phyloP scores from a whole-genome alignment of 2,329 filamentous ascomycete genomes.

The Claviceps spartinae region DNA sequence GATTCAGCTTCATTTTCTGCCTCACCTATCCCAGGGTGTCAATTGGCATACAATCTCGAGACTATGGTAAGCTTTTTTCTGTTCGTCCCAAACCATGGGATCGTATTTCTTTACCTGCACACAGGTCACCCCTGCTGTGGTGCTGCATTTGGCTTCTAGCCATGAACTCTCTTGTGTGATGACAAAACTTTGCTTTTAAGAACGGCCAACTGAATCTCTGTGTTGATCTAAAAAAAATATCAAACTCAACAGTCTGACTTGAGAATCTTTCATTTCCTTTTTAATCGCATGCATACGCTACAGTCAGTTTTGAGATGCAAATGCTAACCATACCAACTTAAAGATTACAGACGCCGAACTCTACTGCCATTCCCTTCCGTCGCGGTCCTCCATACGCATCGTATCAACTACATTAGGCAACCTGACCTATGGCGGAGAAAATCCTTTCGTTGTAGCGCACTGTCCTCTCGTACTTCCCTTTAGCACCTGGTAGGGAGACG shows the following conservation, averaged over 20 bases:
- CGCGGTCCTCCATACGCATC: background rate
- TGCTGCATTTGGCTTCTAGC: conserved; percentile 1
- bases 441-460: too few relatives aligned
- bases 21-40: too few relatives aligned
- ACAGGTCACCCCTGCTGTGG: conserved; percentile 1
- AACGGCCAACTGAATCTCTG: conserved; percentile 51
- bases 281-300: too few relatives aligned
- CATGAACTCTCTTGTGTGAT: conserved; percentile 28
- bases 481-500: too few relatives aligned
- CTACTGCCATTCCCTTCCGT: background rate
- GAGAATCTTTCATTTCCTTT: background rate
- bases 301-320: background rate
- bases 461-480: too few relatives aligned
- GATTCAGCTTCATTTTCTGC: too few relatives aligned
- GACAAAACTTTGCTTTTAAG: conserved; percentile 42
- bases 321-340: background rate
- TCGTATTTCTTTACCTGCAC: background rate
- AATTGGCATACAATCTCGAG: background rate
- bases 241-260: conserved; percentile 54
- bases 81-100: conserved; percentile 1
- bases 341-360: background rate
- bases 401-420: background rate
- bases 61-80: conserved; percentile 1
- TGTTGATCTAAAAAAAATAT: conserved; percentile 44
- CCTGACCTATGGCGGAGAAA: too few relatives aligned